phyloP scores from a whole-genome alignment of 192 early-diverging fungal genomes.

The Powellomyces hirtus region DNA sequence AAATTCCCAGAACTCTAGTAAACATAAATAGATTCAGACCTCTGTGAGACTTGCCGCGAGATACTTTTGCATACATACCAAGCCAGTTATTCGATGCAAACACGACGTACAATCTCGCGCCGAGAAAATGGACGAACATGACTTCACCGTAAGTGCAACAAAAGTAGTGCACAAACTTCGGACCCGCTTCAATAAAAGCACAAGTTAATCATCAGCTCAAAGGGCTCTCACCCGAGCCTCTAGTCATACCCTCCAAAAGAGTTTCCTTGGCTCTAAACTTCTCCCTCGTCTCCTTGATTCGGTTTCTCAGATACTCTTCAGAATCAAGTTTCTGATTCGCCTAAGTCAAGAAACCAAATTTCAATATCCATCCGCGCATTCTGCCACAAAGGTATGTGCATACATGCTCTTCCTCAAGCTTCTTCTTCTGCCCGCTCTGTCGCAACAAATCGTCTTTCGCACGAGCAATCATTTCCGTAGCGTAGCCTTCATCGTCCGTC shows the following conservation, averaged over 20 bases:
- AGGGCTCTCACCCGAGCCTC: neutral
- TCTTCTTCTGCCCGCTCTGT: conserved; percentile 9
- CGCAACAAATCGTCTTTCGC: conserved; percentile 24
- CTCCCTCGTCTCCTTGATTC: conserved; percentile 7
- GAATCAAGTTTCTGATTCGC: conserved; percentile 20
- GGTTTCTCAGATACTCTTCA: conserved; percentile 11
- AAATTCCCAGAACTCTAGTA: conserved; percentile 24
- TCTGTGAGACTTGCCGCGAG: neutral
- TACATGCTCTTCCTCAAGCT: conserved; percentile 28
- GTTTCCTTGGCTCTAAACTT: conserved; percentile 17
- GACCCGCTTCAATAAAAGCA: conserved; percentile 13
- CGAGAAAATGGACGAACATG: conserved; percentile 10
- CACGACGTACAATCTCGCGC: conserved; percentile 7
- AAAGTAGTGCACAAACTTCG: conserved; percentile 23
- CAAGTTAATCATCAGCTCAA: neutral
- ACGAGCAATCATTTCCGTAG: conserved; percentile 22
- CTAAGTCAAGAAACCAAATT: neutral
- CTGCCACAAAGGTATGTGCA: neutral
- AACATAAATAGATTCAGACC: too few relatives aligned
- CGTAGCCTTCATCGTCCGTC: conserved; percentile 11
- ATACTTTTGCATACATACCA: too few relatives aligned
- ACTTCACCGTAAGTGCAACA: conserved; percentile 21
- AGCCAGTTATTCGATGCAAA: conserved; percentile 18
- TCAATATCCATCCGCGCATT: neutral
- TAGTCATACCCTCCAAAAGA: conserved; percentile 15